Percentiles rank a stretch among this genome's conserved stretches.
Conservation (phyloP, 2,329 filamentous ascomycete species). For the Pseudogymnoascus sp. region DNA sequence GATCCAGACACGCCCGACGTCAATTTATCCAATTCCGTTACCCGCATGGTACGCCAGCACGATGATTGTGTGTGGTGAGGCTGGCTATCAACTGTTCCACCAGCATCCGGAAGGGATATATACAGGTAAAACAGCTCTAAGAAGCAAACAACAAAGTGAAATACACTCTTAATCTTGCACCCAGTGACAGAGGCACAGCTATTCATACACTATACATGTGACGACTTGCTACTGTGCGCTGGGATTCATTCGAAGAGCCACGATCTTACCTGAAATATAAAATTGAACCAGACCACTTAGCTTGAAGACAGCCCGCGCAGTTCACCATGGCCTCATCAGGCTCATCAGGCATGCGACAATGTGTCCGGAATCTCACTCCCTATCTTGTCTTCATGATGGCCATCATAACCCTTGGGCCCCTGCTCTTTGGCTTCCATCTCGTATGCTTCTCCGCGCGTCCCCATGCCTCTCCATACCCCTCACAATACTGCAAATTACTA, state of each 20-base stretch:
- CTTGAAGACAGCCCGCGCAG: background rate
- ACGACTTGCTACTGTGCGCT: background rate
- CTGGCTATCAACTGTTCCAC: background rate
- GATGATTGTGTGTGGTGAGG: background rate
- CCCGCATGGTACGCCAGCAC: background rate
- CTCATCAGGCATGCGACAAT: constrained; percentile 25
- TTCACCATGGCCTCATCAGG: constrained; percentile 26
- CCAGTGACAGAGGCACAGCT: background rate
- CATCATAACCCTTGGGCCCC: constrained; percentile 73
- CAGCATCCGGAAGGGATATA: background rate
- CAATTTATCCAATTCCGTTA: background rate
- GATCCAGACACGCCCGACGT: background rate
- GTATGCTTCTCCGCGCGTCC: constrained; percentile 40
- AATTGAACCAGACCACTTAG: background rate
- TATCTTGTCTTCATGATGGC: constrained; percentile 73
- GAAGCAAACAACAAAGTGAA: background rate
- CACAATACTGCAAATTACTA: constrained; percentile 4
- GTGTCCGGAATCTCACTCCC: constrained; percentile 47
- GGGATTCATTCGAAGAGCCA: background rate
- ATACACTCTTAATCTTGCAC: background rate
- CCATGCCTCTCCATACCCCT: constrained; percentile 3
- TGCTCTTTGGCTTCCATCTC: constrained; percentile 92
- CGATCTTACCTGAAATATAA: background rate
- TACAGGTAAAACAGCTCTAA: background rate
- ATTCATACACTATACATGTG: background rate